Conservation (phyloP, 176 grass and related monocot species). For the Lolium perenne region DNA sequence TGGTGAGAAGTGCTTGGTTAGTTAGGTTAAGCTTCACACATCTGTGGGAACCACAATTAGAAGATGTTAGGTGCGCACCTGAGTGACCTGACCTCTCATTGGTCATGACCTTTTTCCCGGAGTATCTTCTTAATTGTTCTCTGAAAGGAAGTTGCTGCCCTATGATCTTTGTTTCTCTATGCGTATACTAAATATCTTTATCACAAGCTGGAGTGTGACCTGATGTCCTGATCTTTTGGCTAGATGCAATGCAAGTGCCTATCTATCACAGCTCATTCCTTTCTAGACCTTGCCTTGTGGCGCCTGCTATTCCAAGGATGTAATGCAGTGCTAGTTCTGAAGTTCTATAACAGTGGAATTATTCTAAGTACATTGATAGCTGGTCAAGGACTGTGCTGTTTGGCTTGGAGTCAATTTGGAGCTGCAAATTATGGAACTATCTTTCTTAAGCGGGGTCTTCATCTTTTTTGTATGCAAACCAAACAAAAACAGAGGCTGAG, state of each 20-base stretch:
- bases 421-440: background rate
- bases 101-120: slow-evolving; percentile 38
- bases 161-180: slow-evolving; percentile 26
- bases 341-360: background rate
- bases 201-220: slow-evolving; percentile 45
- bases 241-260: slow-evolving; percentile 36
- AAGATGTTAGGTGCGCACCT: slow-evolving; percentile 35
- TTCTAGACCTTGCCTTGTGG: slow-evolving; percentile 22
- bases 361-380: slow-evolving; percentile 17
- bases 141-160: slow-evolving; percentile 1
- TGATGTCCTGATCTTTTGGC: slow-evolving; percentile 28
- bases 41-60: slow-evolving; percentile 44
- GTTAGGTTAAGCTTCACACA: slow-evolving; percentile 31
- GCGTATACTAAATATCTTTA: slow-evolving; percentile 4
- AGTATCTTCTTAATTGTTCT: slow-evolving; percentile 17
- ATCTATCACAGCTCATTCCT: slow-evolving; percentile 36
- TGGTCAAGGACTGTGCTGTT: slow-evolving; percentile 14
- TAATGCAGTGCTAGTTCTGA: slow-evolving; percentile 11
- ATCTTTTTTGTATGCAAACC: background rate
- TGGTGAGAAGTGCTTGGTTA: slow-evolving; percentile 24
- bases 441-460: background rate
- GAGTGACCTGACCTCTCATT: background rate
- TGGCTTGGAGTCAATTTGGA: slow-evolving; percentile 19
- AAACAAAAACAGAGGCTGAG: slow-evolving; percentile 3
- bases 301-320: slow-evolving; percentile 45